Percentiles rank a stretch among this genome's conserved stretches.
Conservation (phyloP, 768 basidiomycete species). For the Cystobasidium ongulense region DNA sequence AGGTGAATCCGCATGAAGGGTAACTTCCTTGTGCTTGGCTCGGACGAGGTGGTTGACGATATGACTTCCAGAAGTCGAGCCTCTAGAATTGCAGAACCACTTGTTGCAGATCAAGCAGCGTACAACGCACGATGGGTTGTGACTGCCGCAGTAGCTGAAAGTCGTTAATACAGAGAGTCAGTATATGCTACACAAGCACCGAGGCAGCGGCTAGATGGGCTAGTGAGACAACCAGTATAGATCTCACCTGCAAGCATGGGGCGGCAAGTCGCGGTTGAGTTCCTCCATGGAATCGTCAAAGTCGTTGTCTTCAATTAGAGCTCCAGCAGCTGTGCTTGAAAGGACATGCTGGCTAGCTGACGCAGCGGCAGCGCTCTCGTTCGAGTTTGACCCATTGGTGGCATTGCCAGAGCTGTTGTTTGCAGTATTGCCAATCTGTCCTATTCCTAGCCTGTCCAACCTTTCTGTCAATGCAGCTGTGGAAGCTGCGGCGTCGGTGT, state of each 20-base stretch:
- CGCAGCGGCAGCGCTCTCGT: not conserved
- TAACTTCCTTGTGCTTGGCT: slow-evolving; percentile 98
- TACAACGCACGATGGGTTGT: slow-evolving; percentile 92
- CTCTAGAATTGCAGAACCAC: slow-evolving; percentile 98
- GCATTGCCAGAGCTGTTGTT: not conserved
- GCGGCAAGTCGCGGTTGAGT: slow-evolving; percentile 77
- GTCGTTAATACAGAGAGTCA: not conserved
- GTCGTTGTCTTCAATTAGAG: slow-evolving; percentile 9
- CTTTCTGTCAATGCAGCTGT: not conserved
- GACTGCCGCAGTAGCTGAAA: slow-evolving; percentile 89
- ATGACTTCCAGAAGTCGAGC: slow-evolving; percentile 86
- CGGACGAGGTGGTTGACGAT: slow-evolving; percentile 98
- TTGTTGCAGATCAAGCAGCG: slow-evolving; percentile 85
- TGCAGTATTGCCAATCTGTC: not conserved
- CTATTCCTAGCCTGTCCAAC: not conserved
- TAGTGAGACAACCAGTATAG: not conserved
- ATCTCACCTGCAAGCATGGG: slow-evolving; percentile 85
- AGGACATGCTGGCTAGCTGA: not conserved
- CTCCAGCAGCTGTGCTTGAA: not conserved
- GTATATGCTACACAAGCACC: not conserved
- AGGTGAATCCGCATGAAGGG: slow-evolving; percentile 87
- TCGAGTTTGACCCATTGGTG: not conserved
- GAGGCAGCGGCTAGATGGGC: not conserved
- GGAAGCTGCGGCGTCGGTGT: not conserved
- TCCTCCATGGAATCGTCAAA: slow-evolving; percentile 42